A percentile compares a stretch with the other conserved stretches of the same genome.
phyloP scores from a whole-genome alignment of 2,329 filamentous ascomycete species.

The Knufia fluminis region DNA sequence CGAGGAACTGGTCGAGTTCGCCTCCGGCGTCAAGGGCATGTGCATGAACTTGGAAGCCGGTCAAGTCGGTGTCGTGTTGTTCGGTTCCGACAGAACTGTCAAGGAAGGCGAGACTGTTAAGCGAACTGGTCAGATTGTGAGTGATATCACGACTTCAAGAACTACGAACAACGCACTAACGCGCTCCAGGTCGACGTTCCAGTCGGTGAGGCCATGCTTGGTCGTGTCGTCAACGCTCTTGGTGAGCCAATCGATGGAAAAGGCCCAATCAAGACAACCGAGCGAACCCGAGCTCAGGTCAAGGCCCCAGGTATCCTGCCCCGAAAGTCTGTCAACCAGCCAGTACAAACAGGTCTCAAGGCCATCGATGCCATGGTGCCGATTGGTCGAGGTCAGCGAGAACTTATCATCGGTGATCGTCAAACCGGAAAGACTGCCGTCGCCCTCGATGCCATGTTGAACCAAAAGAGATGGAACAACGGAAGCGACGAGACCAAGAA shows the following conservation, averaged over 20 bases:
- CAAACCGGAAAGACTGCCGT: constrained; percentile 99
- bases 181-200: constrained; percentile 79
- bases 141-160: constrained; percentile 27
- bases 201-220: constrained; percentile 84
- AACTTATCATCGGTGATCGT: constrained; percentile 99
- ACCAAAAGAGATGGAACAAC: constrained; percentile 98
- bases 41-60: constrained; percentile 99
- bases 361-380: constrained; percentile 99
- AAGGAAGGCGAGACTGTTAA: constrained; percentile 99
- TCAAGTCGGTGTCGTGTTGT: constrained; percentile 99
- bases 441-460: constrained; percentile 93
- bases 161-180: constrained; percentile 17
- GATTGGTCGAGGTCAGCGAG: constrained; percentile 99
- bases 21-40: constrained; percentile 99
- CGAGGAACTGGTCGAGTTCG: constrained; percentile 99
- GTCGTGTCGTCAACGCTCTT: constrained; percentile 96
- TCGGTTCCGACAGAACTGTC: constrained; percentile 99
- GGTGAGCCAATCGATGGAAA: constrained; percentile 99
- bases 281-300: constrained; percentile 92
- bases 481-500: constrained; percentile 85
- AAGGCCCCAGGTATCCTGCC: constrained; percentile 98
- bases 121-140: constrained; percentile 98
- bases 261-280: constrained; percentile 85
- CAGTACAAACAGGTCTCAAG: constrained; percentile 98
- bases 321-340: constrained; percentile 93